Evolutionary conservation across 495 filamentous ascomycete genomes (phyloP).

Genomic region (Aspergillus asperescens): DNA sequence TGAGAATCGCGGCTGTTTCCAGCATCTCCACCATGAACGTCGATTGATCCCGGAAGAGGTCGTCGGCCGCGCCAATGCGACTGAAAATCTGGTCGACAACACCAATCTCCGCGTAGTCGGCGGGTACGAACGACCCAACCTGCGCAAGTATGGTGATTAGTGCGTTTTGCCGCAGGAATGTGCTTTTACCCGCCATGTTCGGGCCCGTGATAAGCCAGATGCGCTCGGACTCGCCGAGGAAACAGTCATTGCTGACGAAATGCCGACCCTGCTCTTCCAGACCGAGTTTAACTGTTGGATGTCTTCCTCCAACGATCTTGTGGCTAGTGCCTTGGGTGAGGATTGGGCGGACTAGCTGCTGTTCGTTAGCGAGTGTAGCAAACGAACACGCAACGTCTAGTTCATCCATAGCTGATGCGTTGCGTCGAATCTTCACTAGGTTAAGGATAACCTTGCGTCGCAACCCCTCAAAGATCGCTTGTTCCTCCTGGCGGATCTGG

Average conservation of each 20-base stretch:
- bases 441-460: constrained; percentile 71
- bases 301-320: constrained; percentile 75
- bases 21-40: constrained; percentile 79
- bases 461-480: constrained; percentile 62
- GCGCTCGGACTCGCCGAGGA: constrained; percentile 61
- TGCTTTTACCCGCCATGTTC: constrained; percentile 99
- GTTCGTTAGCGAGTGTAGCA: constrained; percentile 68
- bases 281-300: constrained; percentile 82
- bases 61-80: constrained; percentile 87
- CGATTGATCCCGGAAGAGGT: constrained; percentile 84
- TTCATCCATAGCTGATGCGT: constrained; percentile 84
- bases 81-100: constrained; percentile 91
- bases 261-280: constrained; percentile 71
- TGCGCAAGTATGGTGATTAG: constrained; percentile 91
- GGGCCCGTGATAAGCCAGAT: constrained; percentile 92
- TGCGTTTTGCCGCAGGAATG: constrained; percentile 90
- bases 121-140: constrained; percentile 86
- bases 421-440: constrained; percentile 76
- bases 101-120: constrained; percentile 74
- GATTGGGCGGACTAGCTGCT: constrained; percentile 65
- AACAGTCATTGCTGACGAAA: constrained; percentile 85
- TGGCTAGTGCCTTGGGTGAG: constrained; percentile 54
- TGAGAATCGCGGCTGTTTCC: constrained; percentile 49
- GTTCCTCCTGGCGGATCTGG: constrained; percentile 75
- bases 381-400: constrained; percentile 85